Evolutionary conservation across 2,329 filamentous ascomycete genomes (phyloP).

Genomic region (Dendryphion nanum): DNA sequence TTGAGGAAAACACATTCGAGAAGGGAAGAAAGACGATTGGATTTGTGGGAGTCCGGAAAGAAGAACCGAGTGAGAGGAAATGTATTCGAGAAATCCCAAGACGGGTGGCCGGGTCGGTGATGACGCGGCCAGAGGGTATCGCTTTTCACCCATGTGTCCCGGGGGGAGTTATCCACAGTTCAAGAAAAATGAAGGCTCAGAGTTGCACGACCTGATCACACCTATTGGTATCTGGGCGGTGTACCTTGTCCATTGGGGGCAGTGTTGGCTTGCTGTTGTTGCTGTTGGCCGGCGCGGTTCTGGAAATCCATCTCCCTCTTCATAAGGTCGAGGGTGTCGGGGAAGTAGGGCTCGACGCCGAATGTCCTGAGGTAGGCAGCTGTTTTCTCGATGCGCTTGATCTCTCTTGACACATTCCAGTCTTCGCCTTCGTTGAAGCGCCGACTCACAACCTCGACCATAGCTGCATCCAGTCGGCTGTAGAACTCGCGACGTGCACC

Average conservation of each 20-base stretch:
- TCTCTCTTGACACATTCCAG: slow-evolving; percentile 52
- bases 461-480: slow-evolving; percentile 47
- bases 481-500: slow-evolving; percentile 52
- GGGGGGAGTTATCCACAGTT: not conserved
- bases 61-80: not conserved
- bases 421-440: slow-evolving; percentile 53
- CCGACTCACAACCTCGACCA: slow-evolving; percentile 54
- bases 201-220: not conserved
- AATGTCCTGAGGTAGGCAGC: slow-evolving; percentile 52
- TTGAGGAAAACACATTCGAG: not conserved
- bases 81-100: not conserved
- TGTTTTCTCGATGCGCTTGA: slow-evolving; percentile 57
- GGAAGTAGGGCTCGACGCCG: slow-evolving; percentile 55
- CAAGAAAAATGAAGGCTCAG: not conserved
- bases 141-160: not conserved
- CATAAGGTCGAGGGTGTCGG: slow-evolving; percentile 52
- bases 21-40: not conserved
- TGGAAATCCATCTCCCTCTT: slow-evolving; percentile 39
- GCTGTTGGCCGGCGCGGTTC: slow-evolving; percentile 2
- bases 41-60: too few relatives aligned
- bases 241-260: slow-evolving; percentile 27
- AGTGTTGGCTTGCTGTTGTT: slow-evolving; percentile 12
- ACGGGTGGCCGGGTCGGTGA: too few relatives aligned
- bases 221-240: slow-evolving; percentile 36
- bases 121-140: too few relatives aligned